Percentiles rank a stretch among this genome's conserved stretches.
Evolutionary conservation across 148 eudicot genomes (phyloP).

Genomic region (Gaultheria prostrata): DNA sequence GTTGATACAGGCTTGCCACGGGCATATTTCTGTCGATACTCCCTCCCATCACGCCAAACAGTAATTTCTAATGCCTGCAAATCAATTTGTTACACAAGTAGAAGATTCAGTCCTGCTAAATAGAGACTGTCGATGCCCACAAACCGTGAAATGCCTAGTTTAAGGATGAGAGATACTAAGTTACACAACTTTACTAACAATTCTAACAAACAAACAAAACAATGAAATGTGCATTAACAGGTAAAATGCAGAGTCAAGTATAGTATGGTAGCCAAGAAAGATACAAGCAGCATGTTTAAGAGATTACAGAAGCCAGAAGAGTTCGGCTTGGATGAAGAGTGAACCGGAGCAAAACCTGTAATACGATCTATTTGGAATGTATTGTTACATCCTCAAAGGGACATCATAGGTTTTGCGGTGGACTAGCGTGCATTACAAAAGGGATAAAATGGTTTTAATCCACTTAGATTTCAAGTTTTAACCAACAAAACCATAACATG

Average conservation of each 20-base stretch:
- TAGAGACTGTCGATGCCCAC: not conserved
- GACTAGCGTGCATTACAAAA: not conserved
- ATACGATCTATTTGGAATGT: not conserved
- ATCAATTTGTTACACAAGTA: conserved; percentile 8
- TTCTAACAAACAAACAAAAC: too few species aligned
- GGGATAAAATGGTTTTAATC: not conserved
- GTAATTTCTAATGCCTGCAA: conserved; percentile 75
- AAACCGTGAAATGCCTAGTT: not conserved
- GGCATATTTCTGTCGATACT: conserved; percentile 76
- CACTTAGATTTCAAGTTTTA: not conserved
- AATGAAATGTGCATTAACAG: not conserved
- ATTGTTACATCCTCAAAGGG: not conserved
- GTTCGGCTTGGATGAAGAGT: not conserved
- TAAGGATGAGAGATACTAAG: not conserved
- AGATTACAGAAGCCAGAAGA: not conserved
- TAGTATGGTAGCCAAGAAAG: not conserved
- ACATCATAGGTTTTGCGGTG: not conserved
- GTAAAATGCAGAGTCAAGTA: not conserved
- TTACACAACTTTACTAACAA: not conserved
- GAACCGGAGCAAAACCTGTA: not conserved
- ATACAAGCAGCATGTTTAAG: not conserved
- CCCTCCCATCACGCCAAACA: conserved; percentile 85
- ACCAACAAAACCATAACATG: not conserved
- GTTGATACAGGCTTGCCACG: conserved; percentile 82
- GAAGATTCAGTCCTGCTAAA: not conserved